Evolutionary conservation across 2,329 filamentous ascomycete species (phyloP), one percentile per base, ranked within the genome.

Genomic region (Achaetomium macrosporum): DNA sequence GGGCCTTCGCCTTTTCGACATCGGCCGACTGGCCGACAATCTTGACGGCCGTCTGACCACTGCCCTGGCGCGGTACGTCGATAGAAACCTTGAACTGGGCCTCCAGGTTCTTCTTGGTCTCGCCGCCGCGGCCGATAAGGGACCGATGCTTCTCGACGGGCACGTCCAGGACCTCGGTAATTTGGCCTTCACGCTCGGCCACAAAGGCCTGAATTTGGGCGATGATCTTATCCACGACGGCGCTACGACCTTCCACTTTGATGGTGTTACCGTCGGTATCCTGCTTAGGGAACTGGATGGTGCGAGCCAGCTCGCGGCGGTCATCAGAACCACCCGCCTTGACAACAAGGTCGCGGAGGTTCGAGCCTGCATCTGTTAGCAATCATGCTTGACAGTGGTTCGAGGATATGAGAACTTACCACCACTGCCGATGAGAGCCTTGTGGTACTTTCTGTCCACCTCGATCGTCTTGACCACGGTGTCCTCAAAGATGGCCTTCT

Each of bases 401-500:
- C 16, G 5, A 36, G 29, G n/a, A 31, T n/a, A 9, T 9, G 12
- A 35, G 63, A 8, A 75, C 87, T 73, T 79, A 91, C 90, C 93
- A 67, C 88, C 87, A 60, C 84, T 76, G 57, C 93, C 93, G 69
- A 99, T 99, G 59, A 99, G 77, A 50, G 85, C 82, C 71, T 87
- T 85, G 73, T 99, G 93, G 70, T 93, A 84, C 75, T 95, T 96
- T 75, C 90, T 88, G 62, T 97, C 91, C n/a, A 99, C 84, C 33
- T 95, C 87, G 45, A 99, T 76, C 12, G 84, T 90, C 73, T 86
- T 84, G 15, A 85, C 82, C 47, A 96, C 78, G n/a, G 89, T 96
- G 59, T 93, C 85, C 64, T 97, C 90, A 62, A 96, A 96, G 17
- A 90, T 78, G 56, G 85, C 85, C 50, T 87, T 86, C 73, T 91